phyloP scores from a whole-genome alignment of 306 rosid genomes.

The Purshia tridentata region DNA sequence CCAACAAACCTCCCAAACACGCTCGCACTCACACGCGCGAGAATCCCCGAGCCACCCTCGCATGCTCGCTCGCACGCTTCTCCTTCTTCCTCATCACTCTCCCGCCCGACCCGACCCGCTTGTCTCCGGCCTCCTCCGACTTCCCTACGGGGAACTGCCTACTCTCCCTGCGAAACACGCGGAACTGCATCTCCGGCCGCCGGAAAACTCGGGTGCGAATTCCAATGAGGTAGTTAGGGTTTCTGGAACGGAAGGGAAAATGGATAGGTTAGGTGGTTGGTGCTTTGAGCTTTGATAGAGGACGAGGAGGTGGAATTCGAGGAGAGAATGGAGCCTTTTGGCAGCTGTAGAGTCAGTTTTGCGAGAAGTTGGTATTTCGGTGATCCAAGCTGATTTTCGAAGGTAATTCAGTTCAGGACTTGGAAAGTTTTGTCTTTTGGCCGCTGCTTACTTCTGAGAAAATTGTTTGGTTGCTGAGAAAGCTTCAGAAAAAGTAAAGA shows the following conservation, averaged over 20 bases:
- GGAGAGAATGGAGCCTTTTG: not conserved
- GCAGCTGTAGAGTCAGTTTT: not conserved
- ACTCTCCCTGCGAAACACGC: not conserved
- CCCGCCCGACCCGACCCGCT: conserved; percentile 42
- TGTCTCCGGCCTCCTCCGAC: conserved; percentile 20
- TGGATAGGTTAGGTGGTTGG: conserved; percentile 27
- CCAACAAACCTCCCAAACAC: conserved; percentile 33
- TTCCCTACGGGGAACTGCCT: not conserved
- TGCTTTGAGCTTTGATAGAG: conserved; percentile 10
- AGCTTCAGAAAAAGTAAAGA: not conserved
- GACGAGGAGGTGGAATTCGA: conserved; percentile 23
- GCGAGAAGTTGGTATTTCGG: not conserved
- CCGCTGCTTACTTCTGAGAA: not conserved
- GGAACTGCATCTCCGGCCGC: conserved; percentile 39
- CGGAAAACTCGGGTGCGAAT: conserved; percentile 27
- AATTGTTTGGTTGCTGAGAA: not conserved
- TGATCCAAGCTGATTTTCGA: not conserved
- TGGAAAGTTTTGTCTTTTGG: not conserved
- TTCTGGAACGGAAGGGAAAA: conserved; percentile 9
- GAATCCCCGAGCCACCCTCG: conserved; percentile 30
- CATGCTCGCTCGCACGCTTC: conserved; percentile 75
- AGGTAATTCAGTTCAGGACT: not conserved
- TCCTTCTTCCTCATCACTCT: not conserved
- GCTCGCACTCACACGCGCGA: conserved; percentile 62
- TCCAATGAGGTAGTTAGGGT: conserved; percentile 15